These are phyloP conservation scores for Allium fistulosum DNA, from an alignment of 106 monocot species.

Conservation along the genomic window DNA sequence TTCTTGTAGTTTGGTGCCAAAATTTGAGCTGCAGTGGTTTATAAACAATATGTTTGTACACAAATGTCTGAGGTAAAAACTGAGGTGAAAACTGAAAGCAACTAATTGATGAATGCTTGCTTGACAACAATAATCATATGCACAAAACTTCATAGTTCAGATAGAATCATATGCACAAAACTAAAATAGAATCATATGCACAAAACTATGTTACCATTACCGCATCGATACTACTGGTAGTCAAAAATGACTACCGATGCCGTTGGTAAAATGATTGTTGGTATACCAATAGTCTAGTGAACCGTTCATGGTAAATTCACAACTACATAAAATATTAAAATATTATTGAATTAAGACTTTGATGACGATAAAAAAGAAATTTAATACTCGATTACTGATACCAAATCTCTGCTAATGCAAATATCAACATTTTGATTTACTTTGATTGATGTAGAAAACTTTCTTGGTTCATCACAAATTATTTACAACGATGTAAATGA, in stretches of 20 bases:
- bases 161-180: neutral
- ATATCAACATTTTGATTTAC: too few species aligned
- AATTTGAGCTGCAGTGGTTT: constrained; percentile 41
- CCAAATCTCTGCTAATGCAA: too few species aligned
- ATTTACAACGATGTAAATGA: too few species aligned
- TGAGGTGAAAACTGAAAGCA: neutral
- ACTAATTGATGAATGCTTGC: neutral
- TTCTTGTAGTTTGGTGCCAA: constrained; percentile 33
- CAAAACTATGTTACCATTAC: constrained; percentile 1
- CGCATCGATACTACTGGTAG: neutral
- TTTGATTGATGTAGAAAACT: too few species aligned
- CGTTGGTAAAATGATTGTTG: neutral
- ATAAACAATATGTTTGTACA: neutral
- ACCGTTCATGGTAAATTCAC: too few species aligned
- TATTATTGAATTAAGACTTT: too few species aligned
- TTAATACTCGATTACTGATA: too few species aligned
- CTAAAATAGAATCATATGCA: neutral
- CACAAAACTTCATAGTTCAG: too few species aligned
- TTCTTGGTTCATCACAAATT: too few species aligned
- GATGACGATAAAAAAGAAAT: too few species aligned
- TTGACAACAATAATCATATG: too few species aligned
- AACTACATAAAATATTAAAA: too few species aligned
- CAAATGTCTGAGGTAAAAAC: neutral
- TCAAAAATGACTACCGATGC: neutral
- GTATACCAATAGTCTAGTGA: neutral